Conservation (phyloP, 345 rosid species). For the Gossypium turneri region DNA sequence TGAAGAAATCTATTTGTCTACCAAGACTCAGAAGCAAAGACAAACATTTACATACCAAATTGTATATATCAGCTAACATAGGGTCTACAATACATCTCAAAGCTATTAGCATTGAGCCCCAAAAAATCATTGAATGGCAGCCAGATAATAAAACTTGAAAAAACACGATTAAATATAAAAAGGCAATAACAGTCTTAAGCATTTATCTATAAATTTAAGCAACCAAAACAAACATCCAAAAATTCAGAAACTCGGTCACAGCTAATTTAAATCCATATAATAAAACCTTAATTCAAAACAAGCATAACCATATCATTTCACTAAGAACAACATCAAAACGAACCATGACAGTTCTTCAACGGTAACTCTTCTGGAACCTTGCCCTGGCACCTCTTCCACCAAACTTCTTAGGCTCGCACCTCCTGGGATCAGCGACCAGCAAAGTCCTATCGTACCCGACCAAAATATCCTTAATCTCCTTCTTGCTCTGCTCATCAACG, state of each 20-base stretch:
- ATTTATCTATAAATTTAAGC: neutral
- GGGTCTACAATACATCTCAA: neutral
- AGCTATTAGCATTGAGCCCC: neutral
- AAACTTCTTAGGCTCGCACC: slow-evolving; percentile 97
- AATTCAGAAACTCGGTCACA: neutral
- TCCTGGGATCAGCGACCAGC: slow-evolving; percentile 82
- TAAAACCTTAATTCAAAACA: neutral
- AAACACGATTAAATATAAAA: neutral
- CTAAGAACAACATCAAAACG: neutral
- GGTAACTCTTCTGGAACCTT: slow-evolving; percentile 95
- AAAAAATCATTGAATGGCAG: neutral
- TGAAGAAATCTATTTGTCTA: no score
- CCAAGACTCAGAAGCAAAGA: no score
- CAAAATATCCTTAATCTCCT: slow-evolving; percentile 86
- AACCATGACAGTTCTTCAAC: slow-evolving; percentile 36
- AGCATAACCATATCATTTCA: neutral
- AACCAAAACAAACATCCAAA: neutral
- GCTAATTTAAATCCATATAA: neutral
- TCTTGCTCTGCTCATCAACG: slow-evolving; percentile 87
- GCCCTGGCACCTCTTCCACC: slow-evolving; percentile 96
- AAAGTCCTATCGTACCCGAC: slow-evolving; percentile 81
- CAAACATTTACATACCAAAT: no score
- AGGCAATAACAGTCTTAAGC: neutral
- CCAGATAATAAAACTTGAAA: neutral
- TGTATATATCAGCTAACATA: neutral